Base-by-base conservation (phyloP, 2,329 filamentous ascomycete genomes). In the Cladosporium austrohemisphaericum region DNA sequence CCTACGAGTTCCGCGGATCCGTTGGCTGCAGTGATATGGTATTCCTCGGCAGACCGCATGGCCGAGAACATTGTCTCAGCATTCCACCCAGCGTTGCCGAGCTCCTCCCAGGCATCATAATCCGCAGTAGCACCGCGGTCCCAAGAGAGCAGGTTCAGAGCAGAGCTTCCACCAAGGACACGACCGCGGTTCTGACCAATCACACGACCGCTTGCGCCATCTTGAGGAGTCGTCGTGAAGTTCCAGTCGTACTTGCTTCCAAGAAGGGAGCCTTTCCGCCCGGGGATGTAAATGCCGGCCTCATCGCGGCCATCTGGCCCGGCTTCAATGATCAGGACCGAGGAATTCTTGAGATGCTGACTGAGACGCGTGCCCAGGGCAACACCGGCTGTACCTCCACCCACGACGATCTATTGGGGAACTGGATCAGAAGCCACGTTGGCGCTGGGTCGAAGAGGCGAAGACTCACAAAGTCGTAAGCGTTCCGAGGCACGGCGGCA, bases 81-180 rank as follows among this genome's bases (percentile, higher is more conserved):
- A 51, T 66, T 69, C 67, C 76, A 80, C 7, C 57, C 58, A 0
- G 33, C 23, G 37, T 62, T 62, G 11, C 62, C 63, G 3, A 65
- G 33, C 11, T 56, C 53, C 5, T 57, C 63, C 68, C 68, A 72
- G 57, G 65, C 60, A 54, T 67, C 57, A 18, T 64, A 60, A 32
- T 68, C 66, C 33, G 57, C 52, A 5, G 54, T 54, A 10, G 52
- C 57, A 10, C 57, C 61, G 10, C 65, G 63, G 46, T 67, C 64
- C 61, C 52, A 56, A 16, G 60, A 59, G n/a, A 63, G 58, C 26
- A 74, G 70, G 53, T 77, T 76, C 23, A 77, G 52, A 0, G 72
- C 67, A 8, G 65, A 73, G 11, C 70, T 72, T 8, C 76, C 76
- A 4, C 76, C 76, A 0, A 79, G 65, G 0, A 76, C 71, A 43